Evolutionary conservation across 2,329 filamentous ascomycete genomes (phyloP).

Genomic region (Cadophora sp.): DNA sequence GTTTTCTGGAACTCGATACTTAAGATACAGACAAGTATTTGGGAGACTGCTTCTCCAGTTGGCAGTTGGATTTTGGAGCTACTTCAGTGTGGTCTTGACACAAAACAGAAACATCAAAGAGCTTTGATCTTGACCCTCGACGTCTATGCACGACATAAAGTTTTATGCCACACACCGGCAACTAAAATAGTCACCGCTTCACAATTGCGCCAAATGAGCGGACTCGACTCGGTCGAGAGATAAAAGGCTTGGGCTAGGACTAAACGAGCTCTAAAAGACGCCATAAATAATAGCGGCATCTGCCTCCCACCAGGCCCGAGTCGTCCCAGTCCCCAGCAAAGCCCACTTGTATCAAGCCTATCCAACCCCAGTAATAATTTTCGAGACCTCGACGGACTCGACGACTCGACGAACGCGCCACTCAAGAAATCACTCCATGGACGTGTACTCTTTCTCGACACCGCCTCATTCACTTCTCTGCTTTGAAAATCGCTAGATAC

Average conservation of each 20-base stretch:
- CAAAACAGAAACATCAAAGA: neutral
- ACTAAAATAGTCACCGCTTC: neutral
- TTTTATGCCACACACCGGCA: neutral
- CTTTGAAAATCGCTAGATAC: neutral
- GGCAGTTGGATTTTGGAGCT: too few relatives aligned
- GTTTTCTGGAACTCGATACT: too few relatives aligned
- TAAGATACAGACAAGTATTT: too few relatives aligned
- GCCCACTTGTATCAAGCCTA: neutral
- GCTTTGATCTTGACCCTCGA: neutral
- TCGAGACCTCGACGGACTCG: neutral
- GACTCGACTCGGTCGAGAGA: neutral
- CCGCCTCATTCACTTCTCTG: slow-evolving; percentile 6
- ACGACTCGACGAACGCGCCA: slow-evolving; percentile 4
- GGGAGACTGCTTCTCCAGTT: too few relatives aligned
- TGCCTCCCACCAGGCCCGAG: neutral
- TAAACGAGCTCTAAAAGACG: neutral
- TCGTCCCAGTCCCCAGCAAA: neutral
- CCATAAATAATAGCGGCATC: neutral
- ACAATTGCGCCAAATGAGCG: neutral
- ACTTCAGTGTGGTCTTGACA: too few relatives aligned
- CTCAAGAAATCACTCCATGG: slow-evolving; percentile 5
- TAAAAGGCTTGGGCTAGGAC: neutral
- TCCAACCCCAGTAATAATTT: slow-evolving; percentile 2
- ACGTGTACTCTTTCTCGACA: neutral
- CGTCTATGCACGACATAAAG: neutral